Conservation (phyloP, 805 yeast species). For the Saccharomycopsis sp. region DNA sequence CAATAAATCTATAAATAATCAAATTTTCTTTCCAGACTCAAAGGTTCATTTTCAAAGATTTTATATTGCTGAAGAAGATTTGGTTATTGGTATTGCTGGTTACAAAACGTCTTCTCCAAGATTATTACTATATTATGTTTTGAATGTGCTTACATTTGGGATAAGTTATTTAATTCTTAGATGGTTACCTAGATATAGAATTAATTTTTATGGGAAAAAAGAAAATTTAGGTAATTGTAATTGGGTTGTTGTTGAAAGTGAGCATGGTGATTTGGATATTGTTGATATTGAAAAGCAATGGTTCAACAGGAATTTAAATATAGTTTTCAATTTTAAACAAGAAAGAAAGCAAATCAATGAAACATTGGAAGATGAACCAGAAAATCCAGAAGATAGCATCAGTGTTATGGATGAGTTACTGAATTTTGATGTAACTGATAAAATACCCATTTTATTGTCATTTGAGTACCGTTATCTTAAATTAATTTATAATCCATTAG, state of each 20-base stretch:
- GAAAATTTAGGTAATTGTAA: slow-evolving; percentile 74
- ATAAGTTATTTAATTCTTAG: slow-evolving; percentile 60
- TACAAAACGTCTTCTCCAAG: slow-evolving; percentile 46
- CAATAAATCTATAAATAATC: neutral
- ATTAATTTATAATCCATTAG: slow-evolving; percentile 76
- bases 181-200: slow-evolving; percentile 78
- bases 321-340: slow-evolving; percentile 38
- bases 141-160: slow-evolving; percentile 59
- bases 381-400: slow-evolving; percentile 19
- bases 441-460: slow-evolving; percentile 54
- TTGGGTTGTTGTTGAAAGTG: slow-evolving; percentile 92
- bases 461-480: slow-evolving; percentile 78
- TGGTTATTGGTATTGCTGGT: slow-evolving; percentile 92
- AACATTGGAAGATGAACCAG: too few species aligned
- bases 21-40: slow-evolving; percentile 34
- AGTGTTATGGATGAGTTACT: too few species aligned
- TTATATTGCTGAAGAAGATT: slow-evolving; percentile 91
- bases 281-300: slow-evolving; percentile 45
- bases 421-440: slow-evolving; percentile 18
- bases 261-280: slow-evolving; percentile 73
- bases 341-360: slow-evolving; percentile 21
- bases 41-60: slow-evolving; percentile 58
- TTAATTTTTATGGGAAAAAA: slow-evolving; percentile 53
- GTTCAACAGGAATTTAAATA: slow-evolving; percentile 64
- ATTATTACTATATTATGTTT: slow-evolving; percentile 35